Evolutionary conservation across 768 basidiomycete genomes (phyloP).

Genomic region (Collybia nuda): DNA sequence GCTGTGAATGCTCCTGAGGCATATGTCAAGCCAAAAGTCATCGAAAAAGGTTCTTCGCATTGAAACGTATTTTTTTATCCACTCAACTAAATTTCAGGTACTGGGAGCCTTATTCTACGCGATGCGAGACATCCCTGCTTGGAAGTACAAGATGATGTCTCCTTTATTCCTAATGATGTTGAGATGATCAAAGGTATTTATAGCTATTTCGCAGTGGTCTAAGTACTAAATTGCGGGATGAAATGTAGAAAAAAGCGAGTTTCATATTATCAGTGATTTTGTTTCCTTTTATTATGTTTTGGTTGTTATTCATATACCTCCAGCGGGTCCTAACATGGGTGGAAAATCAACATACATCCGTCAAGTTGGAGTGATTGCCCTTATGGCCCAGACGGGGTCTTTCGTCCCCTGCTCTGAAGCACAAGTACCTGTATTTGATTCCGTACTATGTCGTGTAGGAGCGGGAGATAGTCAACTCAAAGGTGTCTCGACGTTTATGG

Average conservation of each 20-base stretch:
- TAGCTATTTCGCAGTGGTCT: not conserved
- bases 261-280: conserved; percentile 84
- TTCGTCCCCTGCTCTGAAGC: conserved; percentile 94
- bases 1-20: conserved; percentile 83
- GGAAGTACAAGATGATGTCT: conserved; percentile 93
- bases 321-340: conserved; percentile 98
- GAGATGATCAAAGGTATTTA: conserved; percentile 82
- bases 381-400: conserved; percentile 95
- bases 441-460: conserved; percentile 91
- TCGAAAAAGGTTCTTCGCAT: conserved; percentile 62
- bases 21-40: conserved; percentile 83
- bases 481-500: conserved; percentile 99
- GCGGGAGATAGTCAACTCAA: conserved; percentile 98
- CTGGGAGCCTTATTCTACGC: conserved; percentile 75
- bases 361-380: conserved; percentile 92
- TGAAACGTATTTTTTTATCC: not conserved
- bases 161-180: conserved; percentile 94
- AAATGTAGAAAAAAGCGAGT: conserved; percentile 73
- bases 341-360: conserved; percentile 98
- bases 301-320: not conserved
- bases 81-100: conserved; percentile 41
- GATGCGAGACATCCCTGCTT: conserved; percentile 96
- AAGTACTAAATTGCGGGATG: not conserved
- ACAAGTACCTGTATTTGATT: conserved; percentile 89
- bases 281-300: not conserved